Evolutionary conservation across 2,329 filamentous ascomycete species (phyloP).

Genomic region (Aspergillus ochraceoroseus): DNA sequence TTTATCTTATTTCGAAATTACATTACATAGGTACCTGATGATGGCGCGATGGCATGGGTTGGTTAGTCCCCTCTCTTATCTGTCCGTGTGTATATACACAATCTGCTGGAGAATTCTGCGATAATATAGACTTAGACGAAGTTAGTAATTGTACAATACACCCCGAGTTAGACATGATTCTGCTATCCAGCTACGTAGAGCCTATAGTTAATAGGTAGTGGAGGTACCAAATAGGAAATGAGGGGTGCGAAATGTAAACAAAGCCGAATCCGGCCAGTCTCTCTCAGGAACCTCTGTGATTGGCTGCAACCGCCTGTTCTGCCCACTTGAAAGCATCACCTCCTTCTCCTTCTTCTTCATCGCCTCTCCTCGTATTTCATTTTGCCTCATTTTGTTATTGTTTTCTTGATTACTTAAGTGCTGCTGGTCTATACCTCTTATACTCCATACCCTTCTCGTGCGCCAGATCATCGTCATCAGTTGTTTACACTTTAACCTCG

Average conservation of each 20-base stretch:
- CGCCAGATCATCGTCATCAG: too few relatives aligned
- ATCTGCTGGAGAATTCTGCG: constrained; percentile 3
- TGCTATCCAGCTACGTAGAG: too few relatives aligned
- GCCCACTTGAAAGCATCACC: constrained; percentile 12
- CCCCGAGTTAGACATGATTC: too few relatives aligned
- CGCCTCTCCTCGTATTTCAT: too few relatives aligned
- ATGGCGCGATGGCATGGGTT: constrained; percentile 12
- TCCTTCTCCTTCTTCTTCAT: constrained; percentile 9
- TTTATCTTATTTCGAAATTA: too few relatives aligned
- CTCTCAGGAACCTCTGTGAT: constrained; percentile 9
- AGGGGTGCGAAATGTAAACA: constrained; percentile 22
- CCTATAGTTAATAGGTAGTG: too few relatives aligned
- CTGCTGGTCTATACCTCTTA: too few relatives aligned
- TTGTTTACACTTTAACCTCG: too few relatives aligned
- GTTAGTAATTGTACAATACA: constrained; percentile 11
- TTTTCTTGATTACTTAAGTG: too few relatives aligned
- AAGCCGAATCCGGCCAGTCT: constrained; percentile 20
- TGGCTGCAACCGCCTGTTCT: constrained; percentile 6
- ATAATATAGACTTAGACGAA: constrained; percentile 11
- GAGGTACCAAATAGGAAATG: constrained; percentile 8
- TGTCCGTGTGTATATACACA: constrained; percentile 12
- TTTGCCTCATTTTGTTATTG: too few relatives aligned
- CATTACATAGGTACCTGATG: too few relatives aligned
- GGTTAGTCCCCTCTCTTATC: constrained; percentile 1
- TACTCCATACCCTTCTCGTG: constrained; percentile 8